Conservation (phyloP, 129 eudicot species). For the Escallonia rubra region DNA sequence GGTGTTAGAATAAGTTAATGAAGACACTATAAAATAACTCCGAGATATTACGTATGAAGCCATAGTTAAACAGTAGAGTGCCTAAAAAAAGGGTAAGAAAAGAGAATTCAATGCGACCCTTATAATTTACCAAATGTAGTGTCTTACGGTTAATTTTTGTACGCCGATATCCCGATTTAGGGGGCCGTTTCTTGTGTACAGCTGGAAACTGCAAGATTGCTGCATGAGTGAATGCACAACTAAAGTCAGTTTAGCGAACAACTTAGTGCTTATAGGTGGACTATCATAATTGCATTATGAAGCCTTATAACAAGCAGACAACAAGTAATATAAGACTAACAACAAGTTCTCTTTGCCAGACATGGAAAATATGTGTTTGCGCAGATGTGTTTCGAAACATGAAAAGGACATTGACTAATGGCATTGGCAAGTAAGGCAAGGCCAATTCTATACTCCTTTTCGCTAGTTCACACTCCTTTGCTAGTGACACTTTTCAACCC, state of each 20-base stretch:
- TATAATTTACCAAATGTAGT: not conserved
- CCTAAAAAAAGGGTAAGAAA: not conserved
- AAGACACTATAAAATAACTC: not conserved
- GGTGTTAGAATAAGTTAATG: not conserved
- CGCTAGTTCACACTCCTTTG: too few species aligned
- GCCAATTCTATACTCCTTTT: too few species aligned
- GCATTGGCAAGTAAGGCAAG: too few species aligned
- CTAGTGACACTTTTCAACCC: too few species aligned
- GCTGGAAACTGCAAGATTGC: constrained; percentile 96
- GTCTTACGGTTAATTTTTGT: constrained; percentile 76
- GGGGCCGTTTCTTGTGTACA: constrained; percentile 70
- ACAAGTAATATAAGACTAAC: too few species aligned
- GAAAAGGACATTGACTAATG: too few species aligned
- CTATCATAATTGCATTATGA: too few species aligned
- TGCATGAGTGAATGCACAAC: constrained; percentile 42
- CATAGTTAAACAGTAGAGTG: constrained; percentile 2
- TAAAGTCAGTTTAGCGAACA: not conserved
- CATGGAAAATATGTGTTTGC: too few species aligned
- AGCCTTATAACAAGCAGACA: too few species aligned
- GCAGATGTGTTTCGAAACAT: too few species aligned
- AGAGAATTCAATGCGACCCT: not conserved
- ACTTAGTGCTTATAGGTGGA: not conserved
- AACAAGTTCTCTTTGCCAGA: too few species aligned
- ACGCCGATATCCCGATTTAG: constrained; percentile 72
- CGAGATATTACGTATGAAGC: not conserved